A percentile compares a stretch with the other conserved stretches of the same genome.
Evolutionary conservation across 1,284 basidiomycete genomes (phyloP).

Genomic region (Mycosarcoma mackinlayi): DNA sequence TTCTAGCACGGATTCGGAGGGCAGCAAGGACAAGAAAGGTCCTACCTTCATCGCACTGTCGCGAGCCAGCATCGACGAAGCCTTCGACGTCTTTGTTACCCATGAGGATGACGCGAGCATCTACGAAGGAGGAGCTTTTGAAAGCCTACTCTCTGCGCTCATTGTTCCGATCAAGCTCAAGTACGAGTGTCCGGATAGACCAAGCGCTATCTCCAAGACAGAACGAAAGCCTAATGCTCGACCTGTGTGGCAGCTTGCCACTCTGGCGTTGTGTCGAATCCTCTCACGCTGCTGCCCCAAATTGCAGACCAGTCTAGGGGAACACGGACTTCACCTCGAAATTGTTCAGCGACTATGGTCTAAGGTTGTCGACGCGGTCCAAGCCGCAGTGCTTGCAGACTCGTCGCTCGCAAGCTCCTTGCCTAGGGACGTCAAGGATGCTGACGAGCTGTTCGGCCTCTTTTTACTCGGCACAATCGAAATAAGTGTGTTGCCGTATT

Average conservation of each 20-base stretch:
- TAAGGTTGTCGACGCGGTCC: slow-evolving; percentile 84
- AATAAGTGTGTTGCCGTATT: slow-evolving; percentile 79
- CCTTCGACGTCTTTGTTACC: slow-evolving; percentile 74
- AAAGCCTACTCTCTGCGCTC: slow-evolving; percentile 76
- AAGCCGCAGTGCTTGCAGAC: slow-evolving; percentile 84
- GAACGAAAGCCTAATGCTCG: slow-evolving; percentile 25
- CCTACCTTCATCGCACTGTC: slow-evolving; percentile 87
- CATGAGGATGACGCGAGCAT: slow-evolving; percentile 73
- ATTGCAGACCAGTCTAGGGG: slow-evolving; percentile 15
- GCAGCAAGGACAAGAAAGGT: slow-evolving; percentile 68
- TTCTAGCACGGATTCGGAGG: slow-evolving; percentile 29
- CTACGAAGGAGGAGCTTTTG: slow-evolving; percentile 84
- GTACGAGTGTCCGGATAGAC: slow-evolving; percentile 83
- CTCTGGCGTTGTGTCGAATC: slow-evolving; percentile 45
- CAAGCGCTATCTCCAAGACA: slow-evolving; percentile 70
- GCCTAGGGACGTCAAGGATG: slow-evolving; percentile 73
- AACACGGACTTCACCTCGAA: slow-evolving; percentile 72
- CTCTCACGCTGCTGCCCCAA: slow-evolving; percentile 29
- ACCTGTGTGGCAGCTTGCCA: slow-evolving; percentile 54
- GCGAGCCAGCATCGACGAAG: slow-evolving; percentile 85
- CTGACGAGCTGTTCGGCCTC: slow-evolving; percentile 88
- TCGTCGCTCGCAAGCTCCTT: slow-evolving; percentile 75
- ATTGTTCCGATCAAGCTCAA: slow-evolving; percentile 87
- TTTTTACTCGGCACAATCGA: slow-evolving; percentile 72
- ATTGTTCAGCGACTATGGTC: slow-evolving; percentile 83